Evolutionary conservation across 2,329 filamentous ascomycete species (phyloP).

Genomic region (Aspergillus candidus): DNA sequence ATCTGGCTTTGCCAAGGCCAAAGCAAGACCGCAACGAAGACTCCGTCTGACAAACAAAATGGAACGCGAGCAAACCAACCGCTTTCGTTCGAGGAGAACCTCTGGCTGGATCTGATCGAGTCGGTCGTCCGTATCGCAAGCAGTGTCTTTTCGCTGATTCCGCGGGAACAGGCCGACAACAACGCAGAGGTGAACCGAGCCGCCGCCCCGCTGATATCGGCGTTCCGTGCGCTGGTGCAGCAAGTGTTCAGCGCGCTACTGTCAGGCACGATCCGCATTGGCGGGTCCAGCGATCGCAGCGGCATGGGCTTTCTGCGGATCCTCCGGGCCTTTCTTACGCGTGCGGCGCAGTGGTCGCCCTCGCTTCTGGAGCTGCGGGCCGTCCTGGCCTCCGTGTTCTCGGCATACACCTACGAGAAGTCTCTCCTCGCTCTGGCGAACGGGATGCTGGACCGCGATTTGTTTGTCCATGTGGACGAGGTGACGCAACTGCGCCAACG

Average conservation of each 20-base stretch:
- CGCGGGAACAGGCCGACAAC: slow-evolving; percentile 26
- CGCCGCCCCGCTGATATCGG: slow-evolving; percentile 49
- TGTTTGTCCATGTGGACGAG: slow-evolving; percentile 76
- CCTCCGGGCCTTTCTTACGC: slow-evolving; percentile 77
- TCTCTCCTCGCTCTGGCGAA: slow-evolving; percentile 81
- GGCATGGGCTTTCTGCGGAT: slow-evolving; percentile 82
- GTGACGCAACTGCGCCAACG: slow-evolving; percentile 69
- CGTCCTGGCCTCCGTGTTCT: slow-evolving; percentile 83
- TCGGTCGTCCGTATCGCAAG: slow-evolving; percentile 58
- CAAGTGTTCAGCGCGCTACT: slow-evolving; percentile 84
- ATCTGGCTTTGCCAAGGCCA: slow-evolving; percentile 94
- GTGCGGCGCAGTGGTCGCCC: slow-evolving; percentile 74
- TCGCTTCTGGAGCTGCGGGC: slow-evolving; percentile 79
- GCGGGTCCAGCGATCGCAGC: slow-evolving; percentile 31
- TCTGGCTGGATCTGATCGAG: slow-evolving; percentile 63
- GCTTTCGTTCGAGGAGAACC: slow-evolving; percentile 54
- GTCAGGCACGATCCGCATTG: slow-evolving; percentile 58
- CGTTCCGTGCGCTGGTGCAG: slow-evolving; percentile 76
- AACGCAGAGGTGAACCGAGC: slow-evolving; percentile 16
- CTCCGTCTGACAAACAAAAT: slow-evolving; percentile 24
- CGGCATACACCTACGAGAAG: slow-evolving; percentile 92
- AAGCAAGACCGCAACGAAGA: slow-evolving; percentile 52
- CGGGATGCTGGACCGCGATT: slow-evolving; percentile 76
- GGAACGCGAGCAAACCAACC: slow-evolving; percentile 45
- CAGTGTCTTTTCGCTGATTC: slow-evolving; percentile 54